Evolutionary conservation across 768 basidiomycete genomes (phyloP).

Genomic region (Stropharia rugosoannulata): DNA sequence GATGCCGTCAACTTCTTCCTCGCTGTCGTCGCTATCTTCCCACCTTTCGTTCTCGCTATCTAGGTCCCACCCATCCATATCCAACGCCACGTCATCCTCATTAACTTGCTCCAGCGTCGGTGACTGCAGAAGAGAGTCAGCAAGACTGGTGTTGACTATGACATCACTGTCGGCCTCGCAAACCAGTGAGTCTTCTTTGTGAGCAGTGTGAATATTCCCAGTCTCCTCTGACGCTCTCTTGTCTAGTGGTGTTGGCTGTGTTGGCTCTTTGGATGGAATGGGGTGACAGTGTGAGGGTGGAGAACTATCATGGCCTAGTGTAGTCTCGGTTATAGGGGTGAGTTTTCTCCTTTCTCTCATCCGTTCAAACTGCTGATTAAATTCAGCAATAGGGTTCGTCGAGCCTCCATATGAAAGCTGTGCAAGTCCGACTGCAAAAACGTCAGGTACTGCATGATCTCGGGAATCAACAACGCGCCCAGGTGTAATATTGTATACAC

Average conservation of each 20-base stretch:
- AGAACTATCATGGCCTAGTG: too few relatives aligned
- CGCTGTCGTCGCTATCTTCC: too few relatives aligned
- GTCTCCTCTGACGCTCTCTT: too few relatives aligned
- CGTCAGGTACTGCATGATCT: not conserved
- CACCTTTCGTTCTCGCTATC: too few relatives aligned
- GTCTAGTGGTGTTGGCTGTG: not conserved
- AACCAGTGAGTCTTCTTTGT: too few relatives aligned
- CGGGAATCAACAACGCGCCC: not conserved
- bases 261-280: not conserved
- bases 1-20: too few relatives aligned
- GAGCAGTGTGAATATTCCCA: too few relatives aligned
- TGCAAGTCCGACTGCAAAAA: not conserved
- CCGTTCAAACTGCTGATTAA: conserved; percentile 1
- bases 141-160: too few relatives aligned
- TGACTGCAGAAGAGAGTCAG: too few relatives aligned
- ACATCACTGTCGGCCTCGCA: too few relatives aligned
- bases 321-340: not conserved
- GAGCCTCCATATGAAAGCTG: not conserved
- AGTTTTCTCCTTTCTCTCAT: not conserved
- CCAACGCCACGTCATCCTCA: conserved; percentile 1
- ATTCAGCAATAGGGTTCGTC: conserved; percentile 1
- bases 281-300: not conserved
- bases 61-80: conserved; percentile 2
- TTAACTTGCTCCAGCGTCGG: not conserved
- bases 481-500: not conserved